These are phyloP conservation scores for Alternaria solani DNA, from an alignment of 2,329 filamentous ascomycete species.

Conservation along the genomic window DNA sequence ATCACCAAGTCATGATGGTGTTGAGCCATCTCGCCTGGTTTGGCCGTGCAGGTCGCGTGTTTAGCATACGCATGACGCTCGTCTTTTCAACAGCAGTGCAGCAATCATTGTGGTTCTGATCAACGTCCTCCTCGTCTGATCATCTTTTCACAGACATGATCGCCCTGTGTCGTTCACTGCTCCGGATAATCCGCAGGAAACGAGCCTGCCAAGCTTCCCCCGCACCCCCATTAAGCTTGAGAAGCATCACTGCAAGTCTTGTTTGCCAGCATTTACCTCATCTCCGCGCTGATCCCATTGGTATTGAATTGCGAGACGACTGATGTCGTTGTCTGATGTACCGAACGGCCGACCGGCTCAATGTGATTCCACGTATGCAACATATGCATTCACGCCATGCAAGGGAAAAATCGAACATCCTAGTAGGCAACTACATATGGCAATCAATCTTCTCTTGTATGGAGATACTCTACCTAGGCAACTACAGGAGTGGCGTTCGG, in stretches of 20 bases:
- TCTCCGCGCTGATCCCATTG: neutral
- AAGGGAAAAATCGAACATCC: too few relatives aligned
- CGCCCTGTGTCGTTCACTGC: neutral
- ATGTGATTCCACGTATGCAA: neutral
- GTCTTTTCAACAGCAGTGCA: neutral
- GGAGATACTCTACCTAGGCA: too few relatives aligned
- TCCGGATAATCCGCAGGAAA: neutral
- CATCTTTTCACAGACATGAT: neutral
- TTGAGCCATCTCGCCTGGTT: too few relatives aligned
- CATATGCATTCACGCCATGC: neutral
- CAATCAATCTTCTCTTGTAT: too few relatives aligned
- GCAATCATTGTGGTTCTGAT: neutral
- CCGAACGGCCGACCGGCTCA: neutral
- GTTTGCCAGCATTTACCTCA: neutral
- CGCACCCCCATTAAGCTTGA: neutral
- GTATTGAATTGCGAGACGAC: neutral
- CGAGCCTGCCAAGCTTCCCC: neutral
- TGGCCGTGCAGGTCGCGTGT: too few relatives aligned
- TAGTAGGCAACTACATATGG: too few relatives aligned
- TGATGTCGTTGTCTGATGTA: neutral
- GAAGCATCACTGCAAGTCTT: neutral
- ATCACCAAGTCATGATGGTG: too few relatives aligned
- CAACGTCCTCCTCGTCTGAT: neutral
- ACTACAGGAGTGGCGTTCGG: too few relatives aligned
- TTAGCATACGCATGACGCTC: too few relatives aligned